Conservation (phyloP, 306 rosid species). For the Cotoneaster glaucophyllus region DNA sequence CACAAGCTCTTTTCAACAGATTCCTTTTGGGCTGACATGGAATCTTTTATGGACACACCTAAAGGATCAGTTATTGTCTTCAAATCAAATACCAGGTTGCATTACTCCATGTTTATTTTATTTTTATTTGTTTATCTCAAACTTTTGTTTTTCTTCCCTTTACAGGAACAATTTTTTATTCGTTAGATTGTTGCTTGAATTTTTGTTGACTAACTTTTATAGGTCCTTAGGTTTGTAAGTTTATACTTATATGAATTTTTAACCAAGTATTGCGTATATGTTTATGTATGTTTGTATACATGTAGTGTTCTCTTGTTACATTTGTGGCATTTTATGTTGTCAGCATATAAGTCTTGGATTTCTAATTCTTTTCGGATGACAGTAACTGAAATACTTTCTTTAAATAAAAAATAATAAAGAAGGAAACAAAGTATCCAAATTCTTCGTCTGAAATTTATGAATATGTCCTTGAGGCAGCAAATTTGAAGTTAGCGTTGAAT, state of each 20-base stretch:
- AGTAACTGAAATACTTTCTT: background rate
- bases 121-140: background rate
- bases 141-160: too few relatives aligned
- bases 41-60: conserved; percentile 49
- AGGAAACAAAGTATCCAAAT: background rate
- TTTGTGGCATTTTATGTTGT: too few relatives aligned
- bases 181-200: too few relatives aligned
- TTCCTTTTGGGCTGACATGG: conserved; percentile 65
- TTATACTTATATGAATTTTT: too few relatives aligned
- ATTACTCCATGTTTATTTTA: background rate
- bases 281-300: too few relatives aligned
- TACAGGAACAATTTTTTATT: too few relatives aligned
- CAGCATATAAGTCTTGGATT: background rate
- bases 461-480: background rate
- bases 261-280: too few relatives aligned
- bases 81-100: conserved; percentile 74
- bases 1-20: conserved; percentile 38
- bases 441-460: background rate
- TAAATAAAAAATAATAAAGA: background rate
- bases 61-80: conserved; percentile 48
- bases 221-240: too few relatives aligned
- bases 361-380: background rate
- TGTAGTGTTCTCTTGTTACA: too few relatives aligned
- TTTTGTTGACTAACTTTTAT: too few relatives aligned
- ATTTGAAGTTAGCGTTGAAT: background rate